phyloP scores from a whole-genome alignment of 257 asterid genomes.

The Thymus quinquecostatus region DNA sequence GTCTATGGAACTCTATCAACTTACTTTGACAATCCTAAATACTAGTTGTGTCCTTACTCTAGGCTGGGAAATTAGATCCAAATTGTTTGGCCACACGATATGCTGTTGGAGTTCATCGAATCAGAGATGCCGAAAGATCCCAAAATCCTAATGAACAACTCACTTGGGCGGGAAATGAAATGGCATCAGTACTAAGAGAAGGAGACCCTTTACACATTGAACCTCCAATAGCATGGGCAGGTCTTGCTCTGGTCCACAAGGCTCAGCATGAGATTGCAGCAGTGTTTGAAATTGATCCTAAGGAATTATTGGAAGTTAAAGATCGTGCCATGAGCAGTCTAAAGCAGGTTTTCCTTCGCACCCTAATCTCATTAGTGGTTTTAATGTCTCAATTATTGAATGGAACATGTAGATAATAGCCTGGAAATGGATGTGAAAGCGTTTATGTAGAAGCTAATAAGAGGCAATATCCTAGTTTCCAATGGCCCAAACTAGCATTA shows the following conservation, averaged over 20 bases:
- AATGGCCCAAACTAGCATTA: neutral
- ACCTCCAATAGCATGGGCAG: conserved; percentile 91
- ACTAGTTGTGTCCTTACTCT: conserved; percentile 29
- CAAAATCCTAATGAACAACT: conserved; percentile 95
- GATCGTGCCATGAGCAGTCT: conserved; percentile 83
- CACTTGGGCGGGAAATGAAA: conserved; percentile 97
- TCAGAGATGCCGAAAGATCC: conserved; percentile 93
- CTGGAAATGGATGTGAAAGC: neutral
- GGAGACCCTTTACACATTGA: conserved; percentile 80
- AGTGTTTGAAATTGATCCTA: conserved; percentile 74
- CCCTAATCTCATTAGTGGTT: conserved; percentile 15
- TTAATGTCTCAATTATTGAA: conserved; percentile 17
- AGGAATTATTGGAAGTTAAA: conserved; percentile 75
- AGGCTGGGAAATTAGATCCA: conserved; percentile 98
- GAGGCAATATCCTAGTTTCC: neutral
- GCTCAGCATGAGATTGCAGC: conserved; percentile 97
- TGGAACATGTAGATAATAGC: neutral
- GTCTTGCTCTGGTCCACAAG: conserved; percentile 92
- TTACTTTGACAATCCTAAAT: conserved; percentile 26
- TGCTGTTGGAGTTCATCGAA: conserved; percentile 90
- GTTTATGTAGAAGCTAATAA: neutral
- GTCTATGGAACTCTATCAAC: conserved; percentile 4
- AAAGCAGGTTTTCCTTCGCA: conserved; percentile 66
- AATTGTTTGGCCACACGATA: conserved; percentile 94
- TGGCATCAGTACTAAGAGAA: conserved; percentile 93